A percentile compares a stretch with the other conserved stretches of the same genome.
Evolutionary conservation across 106 monocot species (phyloP).

Genomic region (Cymbidium sinense): DNA sequence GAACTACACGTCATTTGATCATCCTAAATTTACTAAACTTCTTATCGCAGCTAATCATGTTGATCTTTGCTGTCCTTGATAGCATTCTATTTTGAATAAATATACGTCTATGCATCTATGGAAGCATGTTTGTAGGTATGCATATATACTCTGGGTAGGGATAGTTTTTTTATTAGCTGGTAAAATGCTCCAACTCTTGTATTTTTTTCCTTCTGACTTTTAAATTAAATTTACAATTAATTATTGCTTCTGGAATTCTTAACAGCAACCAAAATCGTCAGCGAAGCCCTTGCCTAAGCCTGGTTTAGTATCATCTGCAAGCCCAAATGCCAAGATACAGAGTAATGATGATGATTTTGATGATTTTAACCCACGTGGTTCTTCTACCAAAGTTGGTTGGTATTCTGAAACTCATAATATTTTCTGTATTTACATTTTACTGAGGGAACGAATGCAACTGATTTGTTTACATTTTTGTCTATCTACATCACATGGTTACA

Average conservation of each 20-base stretch:
- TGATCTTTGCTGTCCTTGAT: too few relatives aligned
- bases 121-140: too few relatives aligned
- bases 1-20: not conserved
- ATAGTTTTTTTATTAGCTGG: not conserved
- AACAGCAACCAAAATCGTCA: conserved; percentile 17
- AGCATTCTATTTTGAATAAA: too few relatives aligned
- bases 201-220: not conserved
- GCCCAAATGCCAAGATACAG: conserved; percentile 13
- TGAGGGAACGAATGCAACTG: not conserved
- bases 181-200: not conserved
- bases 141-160: too few relatives aligned
- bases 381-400: conserved; percentile 51
- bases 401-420: conserved; percentile 8
- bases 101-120: too few relatives aligned
- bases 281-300: conserved; percentile 25
- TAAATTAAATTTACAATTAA: not conserved
- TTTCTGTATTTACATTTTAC: conserved; percentile 1
- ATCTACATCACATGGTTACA: not conserved
- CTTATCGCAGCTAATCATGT: too few relatives aligned
- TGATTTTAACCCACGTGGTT: conserved; percentile 89
- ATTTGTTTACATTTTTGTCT: not conserved
- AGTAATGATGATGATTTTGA: conserved; percentile 65
- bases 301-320: conserved; percentile 16
- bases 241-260: conserved; percentile 3
- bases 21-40: too few relatives aligned